Evolutionary conservation across 2,329 filamentous ascomycete genomes (phyloP).

Genomic region (Cadophora gregata): DNA sequence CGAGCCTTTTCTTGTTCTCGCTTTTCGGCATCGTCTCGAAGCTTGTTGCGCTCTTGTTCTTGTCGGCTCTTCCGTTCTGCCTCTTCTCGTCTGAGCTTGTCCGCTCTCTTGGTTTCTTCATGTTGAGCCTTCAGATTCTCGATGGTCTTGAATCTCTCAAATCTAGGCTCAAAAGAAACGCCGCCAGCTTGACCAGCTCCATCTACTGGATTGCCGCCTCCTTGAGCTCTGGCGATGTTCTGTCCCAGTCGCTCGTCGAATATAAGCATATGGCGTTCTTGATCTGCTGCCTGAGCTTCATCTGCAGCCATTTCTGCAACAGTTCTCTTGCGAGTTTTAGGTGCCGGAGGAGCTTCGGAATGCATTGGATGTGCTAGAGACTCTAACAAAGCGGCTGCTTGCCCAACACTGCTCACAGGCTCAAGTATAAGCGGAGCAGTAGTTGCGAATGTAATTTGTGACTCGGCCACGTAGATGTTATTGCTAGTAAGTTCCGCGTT

Average conservation of each 20-base stretch:
- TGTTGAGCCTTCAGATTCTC: slow-evolving; percentile 82
- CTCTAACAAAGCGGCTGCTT: slow-evolving; percentile 75
- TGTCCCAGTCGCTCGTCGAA: slow-evolving; percentile 82
- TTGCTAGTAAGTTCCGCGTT: slow-evolving; percentile 78
- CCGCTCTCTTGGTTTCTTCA: slow-evolving; percentile 76
- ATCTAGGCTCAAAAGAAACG: slow-evolving; percentile 81
- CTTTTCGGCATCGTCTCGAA: slow-evolving; percentile 41
- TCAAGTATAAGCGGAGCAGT: slow-evolving; percentile 78
- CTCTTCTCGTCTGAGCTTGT: slow-evolving; percentile 68
- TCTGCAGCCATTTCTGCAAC: slow-evolving; percentile 95
- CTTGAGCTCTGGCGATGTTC: slow-evolving; percentile 61
- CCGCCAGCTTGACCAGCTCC: slow-evolving; percentile 74
- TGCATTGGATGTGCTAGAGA: slow-evolving; percentile 79
- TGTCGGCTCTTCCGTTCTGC: slow-evolving; percentile 55
- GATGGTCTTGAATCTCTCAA: slow-evolving; percentile 90
- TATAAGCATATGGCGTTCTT: slow-evolving; percentile 91
- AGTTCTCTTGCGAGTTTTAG: slow-evolving; percentile 90
- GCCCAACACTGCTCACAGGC: slow-evolving; percentile 71
- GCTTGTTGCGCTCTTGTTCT: slow-evolving; percentile 54
- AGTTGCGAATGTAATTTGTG: slow-evolving; percentile 75
- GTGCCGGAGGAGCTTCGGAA: slow-evolving; percentile 75
- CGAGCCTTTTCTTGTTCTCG: slow-evolving; percentile 45
- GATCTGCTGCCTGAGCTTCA: slow-evolving; percentile 86
- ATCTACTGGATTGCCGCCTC: slow-evolving; percentile 63
- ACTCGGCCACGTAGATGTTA: slow-evolving; percentile 77